Evolutionary conservation across 768 basidiomycete species (phyloP).

Genomic region (Pisolithus orientalis): DNA sequence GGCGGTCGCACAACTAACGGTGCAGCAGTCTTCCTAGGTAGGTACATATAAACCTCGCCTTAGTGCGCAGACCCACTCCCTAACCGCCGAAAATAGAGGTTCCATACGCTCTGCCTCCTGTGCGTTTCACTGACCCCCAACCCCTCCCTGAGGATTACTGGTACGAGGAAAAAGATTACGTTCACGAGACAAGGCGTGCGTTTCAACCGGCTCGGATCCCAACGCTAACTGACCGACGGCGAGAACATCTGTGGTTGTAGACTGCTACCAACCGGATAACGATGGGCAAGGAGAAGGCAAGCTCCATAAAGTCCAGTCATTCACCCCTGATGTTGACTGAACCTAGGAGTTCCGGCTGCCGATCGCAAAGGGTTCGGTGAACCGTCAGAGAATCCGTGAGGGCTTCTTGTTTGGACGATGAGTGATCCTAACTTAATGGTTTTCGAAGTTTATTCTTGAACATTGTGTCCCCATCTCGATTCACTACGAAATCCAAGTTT

Average conservation of each 20-base stretch:
- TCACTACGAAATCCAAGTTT: slow-evolving; percentile 36
- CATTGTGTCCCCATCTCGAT: slow-evolving; percentile 49
- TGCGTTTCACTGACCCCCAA: slow-evolving; percentile 57
- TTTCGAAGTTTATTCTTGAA: slow-evolving; percentile 54
- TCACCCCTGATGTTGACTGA: not conserved
- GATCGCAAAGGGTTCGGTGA: slow-evolving; percentile 62
- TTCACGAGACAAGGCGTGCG: slow-evolving; percentile 52
- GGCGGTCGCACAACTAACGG: slow-evolving; percentile 60
- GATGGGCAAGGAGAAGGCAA: slow-evolving; percentile 58
- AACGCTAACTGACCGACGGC: not conserved
- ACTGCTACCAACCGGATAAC: slow-evolving; percentile 55
- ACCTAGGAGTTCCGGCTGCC: slow-evolving; percentile 38
- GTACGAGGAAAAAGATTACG: slow-evolving; percentile 58
- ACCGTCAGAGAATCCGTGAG: slow-evolving; percentile 66
- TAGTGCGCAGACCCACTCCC: too few species aligned
- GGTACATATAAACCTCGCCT: not conserved
- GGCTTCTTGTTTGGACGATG: not conserved
- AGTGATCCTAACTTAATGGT: not conserved
- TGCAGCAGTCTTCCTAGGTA: slow-evolving; percentile 60
- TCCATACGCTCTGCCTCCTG: slow-evolving; percentile 64
- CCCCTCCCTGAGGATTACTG: slow-evolving; percentile 46
- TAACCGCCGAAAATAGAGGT: slow-evolving; percentile 41
- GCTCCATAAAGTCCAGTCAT: not conserved
- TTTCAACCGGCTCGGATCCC: slow-evolving; percentile 1
- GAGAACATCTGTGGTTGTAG: slow-evolving; percentile 24